Evolutionary conservation across 768 basidiomycete genomes (phyloP).

Genomic region (Leucosporidium creatinivorum): DNA sequence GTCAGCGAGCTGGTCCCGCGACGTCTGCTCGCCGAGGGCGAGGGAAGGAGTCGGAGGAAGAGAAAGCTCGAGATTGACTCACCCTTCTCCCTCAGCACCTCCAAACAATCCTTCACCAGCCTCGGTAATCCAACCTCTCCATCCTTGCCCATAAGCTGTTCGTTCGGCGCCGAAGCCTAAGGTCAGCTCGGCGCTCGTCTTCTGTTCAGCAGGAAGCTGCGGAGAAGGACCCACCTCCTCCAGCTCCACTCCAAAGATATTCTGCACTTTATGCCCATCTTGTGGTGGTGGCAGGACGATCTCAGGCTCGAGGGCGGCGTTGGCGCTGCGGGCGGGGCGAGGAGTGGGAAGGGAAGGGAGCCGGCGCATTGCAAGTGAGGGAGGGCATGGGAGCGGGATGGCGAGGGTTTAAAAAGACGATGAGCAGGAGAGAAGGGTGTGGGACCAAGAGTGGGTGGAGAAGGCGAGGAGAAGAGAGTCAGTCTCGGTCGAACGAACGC

Average conservation of each 20-base stretch:
- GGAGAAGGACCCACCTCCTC: constrained; percentile 2
- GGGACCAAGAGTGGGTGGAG: too few species aligned
- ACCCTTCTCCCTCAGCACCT: constrained; percentile 1
- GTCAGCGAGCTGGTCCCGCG: too few species aligned
- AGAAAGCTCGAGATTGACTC: neutral
- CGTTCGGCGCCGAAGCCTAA: too few species aligned
- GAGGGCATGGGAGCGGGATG: neutral
- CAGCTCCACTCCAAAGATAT: constrained; percentile 4
- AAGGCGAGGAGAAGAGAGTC: too few species aligned
- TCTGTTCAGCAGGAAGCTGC: neutral
- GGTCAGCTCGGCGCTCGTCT: too few species aligned
- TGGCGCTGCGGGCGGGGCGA: constrained; percentile 1
- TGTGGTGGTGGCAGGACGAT: neutral
- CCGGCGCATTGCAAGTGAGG: too few species aligned
- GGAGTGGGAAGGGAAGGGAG: neutral
- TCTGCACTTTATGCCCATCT: neutral
- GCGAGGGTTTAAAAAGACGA: too few species aligned
- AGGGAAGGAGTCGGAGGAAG: too few species aligned
- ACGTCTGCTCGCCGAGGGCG: too few species aligned
- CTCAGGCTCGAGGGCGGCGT: neutral
- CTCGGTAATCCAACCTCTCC: neutral
- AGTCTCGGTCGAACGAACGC: too few species aligned
- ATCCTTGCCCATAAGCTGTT: neutral
- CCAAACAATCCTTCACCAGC: constrained; percentile 23
- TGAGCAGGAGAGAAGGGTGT: too few species aligned